Percentiles rank a stretch among this genome's conserved stretches.
These are phyloP conservation scores for Penicillium brasilianum DNA, from an alignment of 2,329 filamentous ascomycete species.

Conservation along the genomic window DNA sequence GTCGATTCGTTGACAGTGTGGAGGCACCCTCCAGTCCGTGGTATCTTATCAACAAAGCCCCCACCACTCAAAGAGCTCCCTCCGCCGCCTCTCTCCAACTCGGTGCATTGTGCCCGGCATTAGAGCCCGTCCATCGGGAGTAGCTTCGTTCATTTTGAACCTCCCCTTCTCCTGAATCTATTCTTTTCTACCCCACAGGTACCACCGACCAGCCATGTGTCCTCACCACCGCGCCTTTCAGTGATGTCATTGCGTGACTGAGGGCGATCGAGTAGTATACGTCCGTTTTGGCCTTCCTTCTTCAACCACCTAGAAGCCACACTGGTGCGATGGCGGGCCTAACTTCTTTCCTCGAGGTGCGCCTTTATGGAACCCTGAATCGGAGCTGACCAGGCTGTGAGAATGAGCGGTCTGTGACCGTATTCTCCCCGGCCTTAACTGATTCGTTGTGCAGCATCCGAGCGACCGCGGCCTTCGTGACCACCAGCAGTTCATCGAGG, in stretches of 20 bases:
- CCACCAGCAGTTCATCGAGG: conserved; percentile 12
- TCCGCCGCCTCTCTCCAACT: conserved; percentile 9
- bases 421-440: neutral
- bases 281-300: conserved; percentile 2
- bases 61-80: conserved; percentile 12
- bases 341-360: conserved; percentile 6
- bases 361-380: neutral
- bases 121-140: conserved; percentile 5
- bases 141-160: neutral
- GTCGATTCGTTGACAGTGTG: neutral
- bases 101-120: conserved; percentile 9
- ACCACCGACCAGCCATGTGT: conserved; percentile 12
- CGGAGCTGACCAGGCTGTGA: neutral
- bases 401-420: neutral
- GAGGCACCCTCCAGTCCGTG: neutral
- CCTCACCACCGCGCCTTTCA: neutral
- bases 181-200: conserved; percentile 3
- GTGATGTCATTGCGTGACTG: conserved; percentile 30
- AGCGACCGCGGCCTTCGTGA: conserved; percentile 11
- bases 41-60: conserved; percentile 25
- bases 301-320: neutral
- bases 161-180: neutral
- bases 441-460: conserved; percentile 8
- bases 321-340: conserved; percentile 12
- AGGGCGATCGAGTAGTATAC: conserved; percentile 15